Conservation (phyloP, 2,329 filamentous ascomycete genomes). For the Fusarium mangiferae region DNA sequence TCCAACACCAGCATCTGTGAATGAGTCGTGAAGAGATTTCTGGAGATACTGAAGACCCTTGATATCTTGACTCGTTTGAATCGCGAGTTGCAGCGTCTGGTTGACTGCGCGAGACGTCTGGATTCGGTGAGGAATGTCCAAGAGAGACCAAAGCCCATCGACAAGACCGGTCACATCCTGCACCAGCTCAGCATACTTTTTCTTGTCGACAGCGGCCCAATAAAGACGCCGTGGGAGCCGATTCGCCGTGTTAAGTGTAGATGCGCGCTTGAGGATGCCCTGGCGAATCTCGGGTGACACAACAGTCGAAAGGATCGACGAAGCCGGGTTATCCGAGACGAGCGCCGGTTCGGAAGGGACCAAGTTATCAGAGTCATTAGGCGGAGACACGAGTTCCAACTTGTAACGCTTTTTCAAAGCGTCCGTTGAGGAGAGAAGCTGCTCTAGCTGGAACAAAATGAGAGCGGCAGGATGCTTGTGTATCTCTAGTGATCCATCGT, state of each 20-base stretch:
- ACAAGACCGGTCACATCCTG: neutral
- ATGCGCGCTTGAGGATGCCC: neutral
- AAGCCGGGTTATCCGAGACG: neutral
- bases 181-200: neutral
- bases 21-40: neutral
- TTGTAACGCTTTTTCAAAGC: neutral
- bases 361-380: neutral
- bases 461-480: neutral
- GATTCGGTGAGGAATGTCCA: neutral
- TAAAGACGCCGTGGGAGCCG: neutral
- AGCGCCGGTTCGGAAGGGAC: no score
- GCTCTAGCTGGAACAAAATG: neutral
- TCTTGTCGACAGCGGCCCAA: neutral
- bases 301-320: neutral
- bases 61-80: neutral
- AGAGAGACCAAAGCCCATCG: neutral
- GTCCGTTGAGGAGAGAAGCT: neutral
- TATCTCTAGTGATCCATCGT: neutral
- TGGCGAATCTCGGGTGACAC: neutral
- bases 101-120: neutral
- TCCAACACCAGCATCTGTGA: neutral
- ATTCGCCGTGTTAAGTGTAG: neutral
- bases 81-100: neutral
- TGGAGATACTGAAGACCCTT: neutral
- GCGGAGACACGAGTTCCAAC: neutral